A percentile compares a stretch with the other conserved stretches of the same genome.
These are phyloP conservation scores for Lachnellula occidentalis DNA, from an alignment of 2,329 filamentous ascomycete species.

Conservation along the genomic window DNA sequence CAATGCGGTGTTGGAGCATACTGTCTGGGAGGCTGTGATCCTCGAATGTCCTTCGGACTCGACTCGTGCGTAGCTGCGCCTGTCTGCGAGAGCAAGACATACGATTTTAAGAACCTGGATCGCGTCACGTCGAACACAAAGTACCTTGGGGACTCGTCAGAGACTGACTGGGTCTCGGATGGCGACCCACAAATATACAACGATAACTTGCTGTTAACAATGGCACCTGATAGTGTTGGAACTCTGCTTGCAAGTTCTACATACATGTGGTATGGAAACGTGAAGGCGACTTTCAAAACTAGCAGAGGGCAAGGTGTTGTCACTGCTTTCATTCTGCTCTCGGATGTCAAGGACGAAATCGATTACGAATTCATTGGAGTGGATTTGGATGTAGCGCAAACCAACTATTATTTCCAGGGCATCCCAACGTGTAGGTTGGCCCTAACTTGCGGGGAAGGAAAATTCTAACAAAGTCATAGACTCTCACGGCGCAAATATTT, in stretches of 20 bases:
- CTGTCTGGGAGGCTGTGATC: slow-evolving; percentile 94
- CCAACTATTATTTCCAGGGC: slow-evolving; percentile 97
- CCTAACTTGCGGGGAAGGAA: slow-evolving; percentile 16
- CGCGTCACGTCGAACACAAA: slow-evolving; percentile 65
- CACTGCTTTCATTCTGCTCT: slow-evolving; percentile 94
- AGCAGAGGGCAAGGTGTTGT: slow-evolving; percentile 83
- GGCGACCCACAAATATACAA: slow-evolving; percentile 66
- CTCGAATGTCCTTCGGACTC: slow-evolving; percentile 73
- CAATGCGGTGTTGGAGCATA: slow-evolving; percentile 90
- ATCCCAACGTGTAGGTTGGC: slow-evolving; percentile 75
- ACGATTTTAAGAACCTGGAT: slow-evolving; percentile 69
- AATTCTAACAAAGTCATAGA: slow-evolving; percentile 44
- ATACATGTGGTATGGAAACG: slow-evolving; percentile 97
- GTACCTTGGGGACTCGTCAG: slow-evolving; percentile 78
- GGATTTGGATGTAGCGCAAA: slow-evolving; percentile 73
- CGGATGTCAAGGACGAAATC: slow-evolving; percentile 96
- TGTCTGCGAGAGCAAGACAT: slow-evolving; percentile 68
- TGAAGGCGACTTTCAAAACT: slow-evolving; percentile 79
- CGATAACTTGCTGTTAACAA: slow-evolving; percentile 74
- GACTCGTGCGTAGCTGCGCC: slow-evolving; percentile 82
- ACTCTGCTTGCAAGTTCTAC: slow-evolving; percentile 78
- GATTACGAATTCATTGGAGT: slow-evolving; percentile 92
- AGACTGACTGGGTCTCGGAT: slow-evolving; percentile 82
- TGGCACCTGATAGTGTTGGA: slow-evolving; percentile 79
- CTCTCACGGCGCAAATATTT: slow-evolving; percentile 67